phyloP scores from a whole-genome alignment of 768 basidiomycete genomes.

The Tylopilus balloui region DNA sequence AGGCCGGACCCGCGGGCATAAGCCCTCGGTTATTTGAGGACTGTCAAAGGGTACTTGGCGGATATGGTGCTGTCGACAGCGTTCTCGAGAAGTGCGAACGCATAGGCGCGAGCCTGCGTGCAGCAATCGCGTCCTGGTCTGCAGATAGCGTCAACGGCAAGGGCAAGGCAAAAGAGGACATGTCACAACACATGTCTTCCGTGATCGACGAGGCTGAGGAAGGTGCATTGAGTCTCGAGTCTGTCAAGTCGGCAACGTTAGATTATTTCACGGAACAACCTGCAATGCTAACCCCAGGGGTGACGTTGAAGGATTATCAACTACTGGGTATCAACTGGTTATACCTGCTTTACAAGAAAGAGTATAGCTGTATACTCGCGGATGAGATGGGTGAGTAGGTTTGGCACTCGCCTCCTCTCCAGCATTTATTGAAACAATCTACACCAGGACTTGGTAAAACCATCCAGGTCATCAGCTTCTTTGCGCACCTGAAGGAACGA shows the following conservation, averaged over 20 bases:
- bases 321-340: conserved; percentile 98
- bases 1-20: conserved; percentile 75
- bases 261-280: conserved; percentile 80
- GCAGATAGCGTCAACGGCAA: conserved; percentile 28
- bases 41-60: conserved; percentile 76
- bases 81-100: conserved; percentile 86
- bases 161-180: conserved; percentile 39
- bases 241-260: conserved; percentile 41
- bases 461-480: conserved; percentile 96
- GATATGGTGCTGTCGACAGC: conserved; percentile 83
- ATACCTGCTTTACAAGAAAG: conserved; percentile 74
- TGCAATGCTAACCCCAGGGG: conserved; percentile 53
- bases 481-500: conserved; percentile 80
- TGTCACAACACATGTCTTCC: conserved; percentile 16
- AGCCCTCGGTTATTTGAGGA: conserved; percentile 90
- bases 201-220: conserved; percentile 44
- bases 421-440: neutral
- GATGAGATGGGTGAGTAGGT: conserved; percentile 91
- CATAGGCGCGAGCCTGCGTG: conserved; percentile 70
- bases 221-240: conserved; percentile 56
- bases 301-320: conserved; percentile 93
- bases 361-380: conserved; percentile 90
- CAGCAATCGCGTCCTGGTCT: conserved; percentile 78
- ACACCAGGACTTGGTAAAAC: conserved; percentile 91
- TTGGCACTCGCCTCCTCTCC: neutral